Evolutionary conservation across 441 rosid species (phyloP), one percentile per base, ranked within the genome.

Genomic region (Pelargonium myrrhifolium): DNA sequence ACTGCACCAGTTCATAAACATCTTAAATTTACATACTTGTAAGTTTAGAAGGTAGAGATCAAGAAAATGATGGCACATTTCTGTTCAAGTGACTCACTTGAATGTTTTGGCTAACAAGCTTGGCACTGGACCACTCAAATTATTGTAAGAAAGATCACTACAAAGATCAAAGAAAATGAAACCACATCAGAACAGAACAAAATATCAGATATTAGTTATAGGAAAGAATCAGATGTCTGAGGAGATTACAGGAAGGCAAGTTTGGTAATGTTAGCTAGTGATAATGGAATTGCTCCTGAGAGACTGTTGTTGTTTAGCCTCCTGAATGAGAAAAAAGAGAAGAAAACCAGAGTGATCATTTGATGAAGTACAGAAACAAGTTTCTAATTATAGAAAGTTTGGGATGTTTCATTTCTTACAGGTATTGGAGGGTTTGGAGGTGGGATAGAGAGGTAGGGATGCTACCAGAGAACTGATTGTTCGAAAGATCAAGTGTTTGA

Each of bases 61-160:
- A 22, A 22, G 28, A 53, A 51, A 53, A 56, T 56, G 28, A 56
- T 35, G 39, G 39, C 4, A 20, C 61, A 9, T 9, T 20, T 7
- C 14, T 1, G 61, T 40, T 24, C 35, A 40, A 68, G 61, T 67
- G 69, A 66, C 58, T 78, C 80, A 91, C 99, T 85, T 94, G 88
- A 88, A 91, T 63, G 96, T 91, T 80, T 87, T 94, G 68, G 96
- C 87, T 59, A 87, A 81, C 82, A 88, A 87, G 79, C 89, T 88
- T 53, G 96, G 89, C 40, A 89, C 87, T 14, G 91, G 92, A 37
- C 93, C 92, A 64, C 96, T 88, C 68, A 94, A 81, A 84, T 94
- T 94, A 75, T 94, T 94, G 89, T 68, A 88, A 31, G 99, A 94
- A 82, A 94, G 82, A 70, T 94, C 99, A 75, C 99, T 94, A 53